Conservation (phyloP, 1,284 basidiomycete species). For the Tetrapyrgos nigripes region DNA sequence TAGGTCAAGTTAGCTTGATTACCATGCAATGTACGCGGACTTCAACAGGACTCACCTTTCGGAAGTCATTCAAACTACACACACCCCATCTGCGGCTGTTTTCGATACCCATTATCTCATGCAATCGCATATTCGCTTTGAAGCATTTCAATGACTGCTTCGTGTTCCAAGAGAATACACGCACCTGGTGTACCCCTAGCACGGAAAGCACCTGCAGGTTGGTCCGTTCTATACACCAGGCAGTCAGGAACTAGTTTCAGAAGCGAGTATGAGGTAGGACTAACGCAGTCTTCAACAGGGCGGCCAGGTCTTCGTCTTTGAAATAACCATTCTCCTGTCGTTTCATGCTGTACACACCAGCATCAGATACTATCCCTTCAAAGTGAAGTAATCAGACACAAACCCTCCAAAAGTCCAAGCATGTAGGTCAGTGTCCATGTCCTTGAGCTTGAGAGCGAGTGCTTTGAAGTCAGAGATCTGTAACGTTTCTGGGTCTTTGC, state of each 20-base stretch:
- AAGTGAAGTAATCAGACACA: conserved; percentile 24
- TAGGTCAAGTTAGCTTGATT: conserved; percentile 31
- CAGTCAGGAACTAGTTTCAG: background rate
- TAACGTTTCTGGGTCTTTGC: conserved; percentile 59
- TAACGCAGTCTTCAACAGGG: conserved; percentile 70
- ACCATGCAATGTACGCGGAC: background rate
- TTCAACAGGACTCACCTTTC: conserved; percentile 52
- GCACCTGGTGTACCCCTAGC: conserved; percentile 77
- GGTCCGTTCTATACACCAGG: conserved; percentile 59
- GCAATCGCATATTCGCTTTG: conserved; percentile 66
- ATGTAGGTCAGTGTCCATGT: conserved; percentile 50
- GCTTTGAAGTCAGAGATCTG: conserved; percentile 65
- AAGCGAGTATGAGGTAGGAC: conserved; percentile 29
- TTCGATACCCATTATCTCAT: conserved; percentile 86
- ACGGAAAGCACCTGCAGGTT: conserved; percentile 79
- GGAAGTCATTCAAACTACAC: conserved; percentile 71
- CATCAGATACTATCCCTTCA: background rate
- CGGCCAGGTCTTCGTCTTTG: conserved; percentile 76
- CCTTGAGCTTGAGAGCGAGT: conserved; percentile 47
- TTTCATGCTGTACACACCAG: conserved; percentile 48
- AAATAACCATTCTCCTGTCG: conserved; percentile 71
- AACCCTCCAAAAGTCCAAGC: conserved; percentile 76
- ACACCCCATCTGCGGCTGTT: conserved; percentile 82
- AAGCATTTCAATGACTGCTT: background rate
- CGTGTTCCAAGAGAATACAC: conserved; percentile 7